These are phyloP conservation scores for Chlorella variabilis DNA, from an alignment of 163 green algal species.

Conservation along the genomic window DNA sequence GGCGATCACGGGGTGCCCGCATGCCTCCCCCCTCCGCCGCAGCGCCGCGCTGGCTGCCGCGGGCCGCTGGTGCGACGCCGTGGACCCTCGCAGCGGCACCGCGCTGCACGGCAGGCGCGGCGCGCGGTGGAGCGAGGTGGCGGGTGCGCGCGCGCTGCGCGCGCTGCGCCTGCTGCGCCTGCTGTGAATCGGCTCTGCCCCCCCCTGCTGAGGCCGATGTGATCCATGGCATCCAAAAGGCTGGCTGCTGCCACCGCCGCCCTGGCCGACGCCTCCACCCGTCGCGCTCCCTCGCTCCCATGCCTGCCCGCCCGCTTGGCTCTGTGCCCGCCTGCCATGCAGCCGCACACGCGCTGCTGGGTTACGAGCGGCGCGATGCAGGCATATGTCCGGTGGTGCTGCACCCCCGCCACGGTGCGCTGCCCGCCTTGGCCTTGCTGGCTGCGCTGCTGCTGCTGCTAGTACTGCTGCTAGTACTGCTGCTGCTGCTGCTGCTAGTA, in stretches of 20 bases:
- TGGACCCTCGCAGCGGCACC: constrained; percentile 47
- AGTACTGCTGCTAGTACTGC: too few species aligned
- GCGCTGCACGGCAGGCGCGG: constrained; percentile 26
- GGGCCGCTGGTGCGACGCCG: constrained; percentile 45
- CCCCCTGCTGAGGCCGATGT: too few species aligned
- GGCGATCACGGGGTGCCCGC: too few species aligned
- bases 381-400: constrained; percentile 46
- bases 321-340: not conserved
- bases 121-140: constrained; percentile 47
- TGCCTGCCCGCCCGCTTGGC: not conserved
- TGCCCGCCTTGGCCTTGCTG: not conserved
- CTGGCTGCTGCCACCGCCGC: not conserved
- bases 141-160: constrained; percentile 12
- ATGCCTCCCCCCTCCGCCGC: too few species aligned
- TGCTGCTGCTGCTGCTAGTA: too few species aligned
- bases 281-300: too few species aligned
- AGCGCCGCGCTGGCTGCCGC: not conserved
- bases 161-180: not conserved
- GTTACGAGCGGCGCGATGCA: constrained; percentile 38
- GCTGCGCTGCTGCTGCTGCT: not conserved
- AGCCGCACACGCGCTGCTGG: constrained; percentile 49
- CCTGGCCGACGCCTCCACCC: too few species aligned
- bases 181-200: not conserved
- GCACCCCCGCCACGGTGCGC: constrained; percentile 48
- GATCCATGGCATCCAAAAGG: too few species aligned